Base-by-base conservation (phyloP, 768 basidiomycete species). In the Boletus coccyginus region DNA sequence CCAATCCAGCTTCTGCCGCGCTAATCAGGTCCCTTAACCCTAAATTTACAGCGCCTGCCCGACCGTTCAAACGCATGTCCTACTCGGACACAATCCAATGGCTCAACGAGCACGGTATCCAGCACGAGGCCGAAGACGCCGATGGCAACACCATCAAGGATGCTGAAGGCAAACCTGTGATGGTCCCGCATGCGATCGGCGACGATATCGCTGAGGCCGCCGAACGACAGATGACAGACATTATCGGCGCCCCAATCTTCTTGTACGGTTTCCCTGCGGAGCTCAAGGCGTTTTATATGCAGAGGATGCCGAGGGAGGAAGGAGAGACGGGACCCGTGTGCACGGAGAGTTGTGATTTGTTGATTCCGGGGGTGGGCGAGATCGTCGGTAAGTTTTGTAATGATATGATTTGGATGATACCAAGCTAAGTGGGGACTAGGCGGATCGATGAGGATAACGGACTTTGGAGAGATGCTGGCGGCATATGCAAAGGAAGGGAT, bases 191-290 rank as follows among this genome's bases (percentile, higher is more conserved):
- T 69, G 77, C 78, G 60, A 81, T 96, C 40, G 95, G 95, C 9
- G 95, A 97, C 69, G 95, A 98, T 73, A 98, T 99, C 64, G 97
- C 96, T 27, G 97, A 99, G 73, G 94, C 95, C 2, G 97, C 97
- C 2, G 97, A 99, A 79, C 79, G 97, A 50, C 86, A 89, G 74
- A 99, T 98, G 97, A 98, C 95, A 17, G 97, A 99, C 71, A 89
- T 90, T 63, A 90, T 99, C 61, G 91, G 88, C 61, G 82, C 81
- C 47, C 96, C 96, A 9, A 82, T 99, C 46, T 98, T 98, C 81
- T 72, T 99, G 68, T 85, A 92, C 68, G 86, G 90, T 21, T 98
- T 98, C 86, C 97, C 97, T 2, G 90, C 87, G 21, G 87, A 92
- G 69, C 80, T 98, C 63, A 98, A 98, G 77, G 86, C 92, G 24